Evolutionary conservation across 306 rosid genomes (phyloP), one percentile per base, ranked within the genome.

Genomic region (Casuarina glauca): DNA sequence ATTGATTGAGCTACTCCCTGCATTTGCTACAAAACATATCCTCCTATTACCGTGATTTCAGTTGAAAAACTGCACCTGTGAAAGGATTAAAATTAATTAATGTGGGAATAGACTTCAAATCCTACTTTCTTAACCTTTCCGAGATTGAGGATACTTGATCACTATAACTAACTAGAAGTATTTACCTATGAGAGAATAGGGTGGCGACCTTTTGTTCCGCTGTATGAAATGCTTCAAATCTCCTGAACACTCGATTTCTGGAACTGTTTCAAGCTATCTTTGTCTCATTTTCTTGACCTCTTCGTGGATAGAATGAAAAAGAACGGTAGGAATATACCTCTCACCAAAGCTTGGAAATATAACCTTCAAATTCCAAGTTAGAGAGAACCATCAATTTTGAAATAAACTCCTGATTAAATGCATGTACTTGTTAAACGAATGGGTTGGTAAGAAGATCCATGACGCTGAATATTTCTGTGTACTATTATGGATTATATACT

Each of bases 311-410:
- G 96, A 89, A 58, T 83, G 80, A 82, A 94, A 94, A 85, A 94
- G 97, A 62, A 87, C 81, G 71, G 97, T 84, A 39, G 92, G 79
- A 82, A 94, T 82, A 61, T 92, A 94, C 84, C 98, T 87, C 88
- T 94, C 98, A 45, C 98, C 97, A 70, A 89, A 92, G 85, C 97
- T 94, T 26, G 98, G 97, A 81, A 94, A 94, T 35, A 92, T 74
- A 82, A 94, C 98, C 97, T 94, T 73, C 35, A 68, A 77, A 58
- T 63, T 38, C 70, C 20, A 76, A 80, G 41, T 75, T 41, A 63
- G 35, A 76, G 58, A 53, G 60, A 35, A 35, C 2, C 38, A 48
- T 61, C 68, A 61, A 61, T 36, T 9, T 19, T 8, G 32, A 32
- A 60, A 32, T 60, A 58, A 26, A 1, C 11, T 63, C 20, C 39